A percentile compares a stretch with the other conserved stretches of the same genome.
Evolutionary conservation across 2,329 filamentous ascomycete species (phyloP).

Genomic region (Cytospora chrysosperma): DNA sequence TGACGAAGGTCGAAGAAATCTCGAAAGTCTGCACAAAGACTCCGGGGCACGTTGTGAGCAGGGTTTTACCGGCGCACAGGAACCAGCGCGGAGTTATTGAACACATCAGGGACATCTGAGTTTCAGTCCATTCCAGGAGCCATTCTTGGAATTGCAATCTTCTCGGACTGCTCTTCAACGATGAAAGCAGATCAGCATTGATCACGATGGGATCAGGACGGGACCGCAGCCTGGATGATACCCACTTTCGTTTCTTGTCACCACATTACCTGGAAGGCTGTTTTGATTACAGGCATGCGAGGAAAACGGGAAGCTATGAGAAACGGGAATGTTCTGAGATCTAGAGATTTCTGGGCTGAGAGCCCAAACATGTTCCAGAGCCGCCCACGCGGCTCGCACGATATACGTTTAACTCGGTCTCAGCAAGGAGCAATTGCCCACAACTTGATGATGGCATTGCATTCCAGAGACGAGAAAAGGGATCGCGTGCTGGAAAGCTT

Average conservation of each 20-base stretch:
- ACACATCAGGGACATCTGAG: not conserved
- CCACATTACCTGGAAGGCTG: conserved; percentile 5
- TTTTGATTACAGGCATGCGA: conserved; percentile 7
- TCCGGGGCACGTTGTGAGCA: not conserved
- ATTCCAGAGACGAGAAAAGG: conserved; percentile 1
- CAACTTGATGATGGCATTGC: not conserved
- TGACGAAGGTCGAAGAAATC: not conserved
- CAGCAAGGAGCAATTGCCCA: not conserved
- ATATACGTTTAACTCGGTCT: conserved; percentile 18
- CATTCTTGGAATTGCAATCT: not conserved
- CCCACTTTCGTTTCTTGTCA: conserved; percentile 14
- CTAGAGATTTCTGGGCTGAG: conserved; percentile 19
- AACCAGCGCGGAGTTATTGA: not conserved
- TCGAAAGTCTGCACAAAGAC: not conserved
- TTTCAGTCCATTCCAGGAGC: not conserved
- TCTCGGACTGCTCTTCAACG: not conserved
- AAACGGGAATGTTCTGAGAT: conserved; percentile 15
- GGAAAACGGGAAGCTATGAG: conserved; percentile 12
- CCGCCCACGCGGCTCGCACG: conserved; percentile 14
- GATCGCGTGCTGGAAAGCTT: conserved; percentile 1
- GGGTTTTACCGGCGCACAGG: not conserved
- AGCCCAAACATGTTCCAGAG: conserved; percentile 15
- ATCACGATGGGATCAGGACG: conserved; percentile 10
- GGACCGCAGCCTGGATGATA: conserved; percentile 6
- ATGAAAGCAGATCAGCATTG: not conserved